These are phyloP conservation scores for Mollisiaceae sp. DNA, from an alignment of 2,329 filamentous ascomycete species.

Conservation along the genomic window DNA sequence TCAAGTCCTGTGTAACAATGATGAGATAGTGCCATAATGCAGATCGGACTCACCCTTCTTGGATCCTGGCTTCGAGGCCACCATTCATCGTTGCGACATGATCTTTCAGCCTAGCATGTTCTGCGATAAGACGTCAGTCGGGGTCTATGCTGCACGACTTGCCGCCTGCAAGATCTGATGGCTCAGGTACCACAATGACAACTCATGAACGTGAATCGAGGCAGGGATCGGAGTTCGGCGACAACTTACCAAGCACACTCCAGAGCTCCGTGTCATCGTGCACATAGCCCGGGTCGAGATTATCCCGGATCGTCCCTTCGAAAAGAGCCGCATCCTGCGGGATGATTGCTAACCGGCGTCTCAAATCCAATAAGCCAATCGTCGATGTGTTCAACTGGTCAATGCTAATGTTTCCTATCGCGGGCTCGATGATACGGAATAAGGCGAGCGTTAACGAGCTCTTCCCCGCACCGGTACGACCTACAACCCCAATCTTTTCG, in stretches of 20 bases:
- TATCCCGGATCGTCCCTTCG: slow-evolving; percentile 90
- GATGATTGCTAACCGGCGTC: slow-evolving; percentile 91
- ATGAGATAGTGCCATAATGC: slow-evolving; percentile 1
- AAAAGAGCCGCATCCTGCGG: slow-evolving; percentile 97
- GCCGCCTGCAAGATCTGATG: slow-evolving; percentile 36
- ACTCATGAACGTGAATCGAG: slow-evolving; percentile 19
- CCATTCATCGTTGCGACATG: slow-evolving; percentile 87
- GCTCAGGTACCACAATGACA: slow-evolving; percentile 36
- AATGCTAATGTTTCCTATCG: slow-evolving; percentile 82
- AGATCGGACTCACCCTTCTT: slow-evolving; percentile 79
- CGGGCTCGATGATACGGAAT: slow-evolving; percentile 94
- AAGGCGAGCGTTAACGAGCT: slow-evolving; percentile 90
- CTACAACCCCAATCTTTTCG: slow-evolving; percentile 98
- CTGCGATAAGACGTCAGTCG: slow-evolving; percentile 55
- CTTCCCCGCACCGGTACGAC: slow-evolving; percentile 94
- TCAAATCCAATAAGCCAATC: slow-evolving; percentile 88
- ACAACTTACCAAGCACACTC: slow-evolving; percentile 82
- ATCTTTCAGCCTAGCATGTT: slow-evolving; percentile 92
- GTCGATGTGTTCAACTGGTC: slow-evolving; percentile 87
- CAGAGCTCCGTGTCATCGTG: slow-evolving; percentile 97
- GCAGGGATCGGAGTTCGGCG: background rate
- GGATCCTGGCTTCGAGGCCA: slow-evolving; percentile 85
- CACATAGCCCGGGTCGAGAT: slow-evolving; percentile 91
- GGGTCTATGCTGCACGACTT: slow-evolving; percentile 33
- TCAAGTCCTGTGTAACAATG: background rate